Conservation (phyloP, 176 grass and related monocot genomes). For the Oryza meridionalis region DNA sequence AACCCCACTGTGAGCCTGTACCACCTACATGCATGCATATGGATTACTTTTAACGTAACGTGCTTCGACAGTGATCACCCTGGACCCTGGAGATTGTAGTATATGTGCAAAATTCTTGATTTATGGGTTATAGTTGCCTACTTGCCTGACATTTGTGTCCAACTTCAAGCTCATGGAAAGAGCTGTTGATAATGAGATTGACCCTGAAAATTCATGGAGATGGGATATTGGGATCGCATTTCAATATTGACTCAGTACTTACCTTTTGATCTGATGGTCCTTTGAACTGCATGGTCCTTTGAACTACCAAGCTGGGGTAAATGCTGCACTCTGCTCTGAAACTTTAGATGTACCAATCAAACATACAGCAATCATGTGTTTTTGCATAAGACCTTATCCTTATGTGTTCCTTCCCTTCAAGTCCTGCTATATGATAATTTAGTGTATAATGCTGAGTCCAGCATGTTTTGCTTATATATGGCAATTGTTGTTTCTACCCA, state of each 20-base stretch:
- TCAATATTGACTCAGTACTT: neutral
- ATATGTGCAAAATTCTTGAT: neutral
- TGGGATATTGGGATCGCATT: neutral
- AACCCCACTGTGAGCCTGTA: neutral
- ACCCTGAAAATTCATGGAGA: neutral
- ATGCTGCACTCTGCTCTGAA: constrained; percentile 7
- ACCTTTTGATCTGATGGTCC: neutral
- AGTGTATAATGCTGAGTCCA: neutral
- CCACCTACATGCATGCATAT: constrained; percentile 18
- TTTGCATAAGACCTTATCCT: neutral
- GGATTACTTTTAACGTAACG: neutral
- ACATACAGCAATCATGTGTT: neutral
- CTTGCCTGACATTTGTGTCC: neutral
- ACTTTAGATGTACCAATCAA: neutral
- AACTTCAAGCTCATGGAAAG: neutral
- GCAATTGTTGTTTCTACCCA: neutral
- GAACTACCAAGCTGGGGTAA: neutral
- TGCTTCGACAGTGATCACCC: neutral
- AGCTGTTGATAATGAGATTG: neutral
- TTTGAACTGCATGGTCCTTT: neutral
- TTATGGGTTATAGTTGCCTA: neutral
- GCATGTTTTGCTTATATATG: neutral
- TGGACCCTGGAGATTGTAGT: constrained; percentile 7
- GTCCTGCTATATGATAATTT: neutral
- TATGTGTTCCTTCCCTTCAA: neutral